These are phyloP conservation scores for Phytophthora sansomeana DNA, from an alignment of 352 stramenopile genomes.

Conservation along the genomic window DNA sequence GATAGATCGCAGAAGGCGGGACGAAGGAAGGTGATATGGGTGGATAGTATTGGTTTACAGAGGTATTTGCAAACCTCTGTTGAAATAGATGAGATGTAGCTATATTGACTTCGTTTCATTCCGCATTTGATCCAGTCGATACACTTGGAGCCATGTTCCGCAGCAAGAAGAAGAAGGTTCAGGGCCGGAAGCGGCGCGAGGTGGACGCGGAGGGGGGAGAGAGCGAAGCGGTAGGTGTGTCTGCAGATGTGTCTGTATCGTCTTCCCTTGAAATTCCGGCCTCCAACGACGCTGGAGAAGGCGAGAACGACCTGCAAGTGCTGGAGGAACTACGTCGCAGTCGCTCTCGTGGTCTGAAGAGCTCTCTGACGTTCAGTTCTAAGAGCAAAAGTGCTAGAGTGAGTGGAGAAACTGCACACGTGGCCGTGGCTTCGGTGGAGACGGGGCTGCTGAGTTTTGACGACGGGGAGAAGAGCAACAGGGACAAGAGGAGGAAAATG, in stretches of 20 bases:
- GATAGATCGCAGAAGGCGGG: constrained; percentile 11
- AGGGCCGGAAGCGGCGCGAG: constrained; percentile 45
- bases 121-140: not conserved
- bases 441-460: constrained; percentile 64
- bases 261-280: not conserved
- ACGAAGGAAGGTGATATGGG: constrained; percentile 8
- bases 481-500: constrained; percentile 59
- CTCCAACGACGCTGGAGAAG: constrained; percentile 8
- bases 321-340: constrained; percentile 45
- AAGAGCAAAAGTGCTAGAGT: constrained; percentile 20
- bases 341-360: constrained; percentile 40
- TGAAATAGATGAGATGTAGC: not conserved
- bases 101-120: not conserved
- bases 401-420: not conserved
- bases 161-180: constrained; percentile 52
- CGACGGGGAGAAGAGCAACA: constrained; percentile 37
- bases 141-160: constrained; percentile 42
- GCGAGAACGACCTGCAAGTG: constrained; percentile 35
- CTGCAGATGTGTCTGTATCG: not conserved
- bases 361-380: constrained; percentile 53
- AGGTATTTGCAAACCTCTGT: not conserved
- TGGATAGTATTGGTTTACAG: not conserved
- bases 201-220: constrained; percentile 23
- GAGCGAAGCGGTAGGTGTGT: not conserved
- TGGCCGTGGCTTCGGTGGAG: not conserved